Conservation (phyloP, 257 asterid species). For the Eustoma russellianum region DNA sequence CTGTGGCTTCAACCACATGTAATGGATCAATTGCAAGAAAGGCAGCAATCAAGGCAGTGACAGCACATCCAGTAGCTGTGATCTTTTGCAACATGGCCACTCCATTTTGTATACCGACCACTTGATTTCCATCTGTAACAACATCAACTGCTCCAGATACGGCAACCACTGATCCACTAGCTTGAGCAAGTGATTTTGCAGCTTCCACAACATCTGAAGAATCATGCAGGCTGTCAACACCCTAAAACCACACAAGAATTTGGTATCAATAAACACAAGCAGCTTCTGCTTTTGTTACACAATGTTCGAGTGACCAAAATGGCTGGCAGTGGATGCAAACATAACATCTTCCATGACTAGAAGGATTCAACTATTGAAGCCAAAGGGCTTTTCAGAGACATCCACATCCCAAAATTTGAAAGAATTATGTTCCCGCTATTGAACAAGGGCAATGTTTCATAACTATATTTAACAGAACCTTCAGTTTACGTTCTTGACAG, state of each 20-base stretch:
- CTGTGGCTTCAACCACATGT: constrained; percentile 66
- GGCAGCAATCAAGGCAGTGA: constrained; percentile 77
- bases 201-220: constrained; percentile 73
- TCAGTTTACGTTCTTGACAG: no score
- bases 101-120: constrained; percentile 62
- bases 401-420: no score
- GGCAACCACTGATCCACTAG: constrained; percentile 50
- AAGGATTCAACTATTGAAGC: no score
- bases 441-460: no score
- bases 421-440: no score
- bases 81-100: constrained; percentile 78
- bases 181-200: constrained; percentile 60
- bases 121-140: constrained; percentile 63
- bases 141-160: constrained; percentile 81
- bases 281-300: no score
- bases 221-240: constrained; percentile 59
- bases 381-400: no score
- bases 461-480: no score
- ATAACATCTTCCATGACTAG: no score
- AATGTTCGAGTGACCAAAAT: no score
- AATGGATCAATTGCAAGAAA: constrained; percentile 60
- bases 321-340: no score
- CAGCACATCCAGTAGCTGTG: constrained; percentile 89
- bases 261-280: no score
- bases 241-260: constrained; percentile 27